phyloP scores from a whole-genome alignment of 1,284 basidiomycete species.

The Chalciporus sp. region DNA sequence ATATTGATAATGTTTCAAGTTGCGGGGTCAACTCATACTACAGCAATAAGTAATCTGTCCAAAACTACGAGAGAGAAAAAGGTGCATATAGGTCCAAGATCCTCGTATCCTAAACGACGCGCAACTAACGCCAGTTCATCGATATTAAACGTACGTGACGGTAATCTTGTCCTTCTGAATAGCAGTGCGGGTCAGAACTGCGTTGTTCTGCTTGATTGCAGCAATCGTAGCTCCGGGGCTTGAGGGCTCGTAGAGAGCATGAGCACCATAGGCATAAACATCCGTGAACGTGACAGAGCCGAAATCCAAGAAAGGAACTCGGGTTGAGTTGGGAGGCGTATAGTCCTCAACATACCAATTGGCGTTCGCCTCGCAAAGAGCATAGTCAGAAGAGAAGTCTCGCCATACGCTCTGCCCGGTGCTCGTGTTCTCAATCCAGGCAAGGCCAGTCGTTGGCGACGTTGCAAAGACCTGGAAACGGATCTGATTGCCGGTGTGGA shows the following conservation, averaged over 20 bases:
- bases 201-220: not conserved
- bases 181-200: not conserved
- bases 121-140: not conserved
- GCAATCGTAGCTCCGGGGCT: not conserved
- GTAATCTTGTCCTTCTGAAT: not conserved
- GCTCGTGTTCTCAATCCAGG: not conserved
- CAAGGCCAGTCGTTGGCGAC: not conserved
- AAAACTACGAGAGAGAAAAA: too few relatives aligned
- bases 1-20: too few relatives aligned
- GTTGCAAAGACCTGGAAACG: not conserved
- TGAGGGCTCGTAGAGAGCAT: not conserved
- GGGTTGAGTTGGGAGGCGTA: not conserved
- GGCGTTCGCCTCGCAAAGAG: not conserved
- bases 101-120: not conserved
- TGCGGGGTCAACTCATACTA: too few relatives aligned
- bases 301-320: not conserved
- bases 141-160: not conserved
- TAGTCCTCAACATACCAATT: not conserved
- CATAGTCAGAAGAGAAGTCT: not conserved
- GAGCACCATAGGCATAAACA: not conserved
- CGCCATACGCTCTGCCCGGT: not conserved
- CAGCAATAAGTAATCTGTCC: too few relatives aligned
- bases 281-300: not conserved
- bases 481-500: not conserved
- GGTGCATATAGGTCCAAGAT: too few relatives aligned